Conservation (phyloP, 2,329 filamentous ascomycete genomes). For the Macrophomina tecta region DNA sequence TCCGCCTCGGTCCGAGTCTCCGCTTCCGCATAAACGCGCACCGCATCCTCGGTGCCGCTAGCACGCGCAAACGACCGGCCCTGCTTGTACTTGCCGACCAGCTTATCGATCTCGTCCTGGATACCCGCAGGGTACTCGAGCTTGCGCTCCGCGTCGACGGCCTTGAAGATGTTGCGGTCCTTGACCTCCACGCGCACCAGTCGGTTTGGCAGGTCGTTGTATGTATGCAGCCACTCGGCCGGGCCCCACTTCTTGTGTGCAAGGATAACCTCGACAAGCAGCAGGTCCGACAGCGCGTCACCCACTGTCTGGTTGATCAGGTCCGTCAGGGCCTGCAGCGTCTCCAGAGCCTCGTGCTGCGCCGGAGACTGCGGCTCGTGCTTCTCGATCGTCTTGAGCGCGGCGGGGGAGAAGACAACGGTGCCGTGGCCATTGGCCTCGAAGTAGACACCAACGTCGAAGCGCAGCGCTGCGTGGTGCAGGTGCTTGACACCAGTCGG, state of each 20-base stretch:
- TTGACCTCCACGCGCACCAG: constrained; percentile 91
- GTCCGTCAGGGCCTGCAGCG: constrained; percentile 80
- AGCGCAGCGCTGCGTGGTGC: constrained; percentile 93
- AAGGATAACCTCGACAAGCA: constrained; percentile 94
- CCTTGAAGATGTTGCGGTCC: constrained; percentile 87
- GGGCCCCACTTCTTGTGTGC: constrained; percentile 93
- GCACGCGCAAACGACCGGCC: constrained; percentile 90
- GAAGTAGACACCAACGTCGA: constrained; percentile 97
- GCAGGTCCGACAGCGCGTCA: constrained; percentile 92
- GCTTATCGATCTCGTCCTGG: constrained; percentile 84
- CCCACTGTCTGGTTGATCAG: constrained; percentile 98
- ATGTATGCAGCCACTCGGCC: constrained; percentile 90
- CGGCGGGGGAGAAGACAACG: constrained; percentile 88
- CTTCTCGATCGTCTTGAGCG: constrained; percentile 76
- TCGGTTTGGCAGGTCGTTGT: constrained; percentile 91
- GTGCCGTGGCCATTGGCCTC: constrained; percentile 98
- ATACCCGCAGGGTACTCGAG: constrained; percentile 79
- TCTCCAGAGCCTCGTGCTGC: constrained; percentile 87
- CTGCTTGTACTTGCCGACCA: constrained; percentile 88
- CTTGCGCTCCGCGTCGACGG: constrained; percentile 89
- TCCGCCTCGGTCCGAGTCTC: constrained; percentile 88
- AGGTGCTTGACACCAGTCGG: constrained; percentile 96
- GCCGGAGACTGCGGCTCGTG: constrained; percentile 88
- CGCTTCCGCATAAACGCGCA: constrained; percentile 94
- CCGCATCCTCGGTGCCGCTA: constrained; percentile 93